Evolutionary conservation across 2,329 filamentous ascomycete genomes (phyloP).

Genomic region (Nemania sp.): DNA sequence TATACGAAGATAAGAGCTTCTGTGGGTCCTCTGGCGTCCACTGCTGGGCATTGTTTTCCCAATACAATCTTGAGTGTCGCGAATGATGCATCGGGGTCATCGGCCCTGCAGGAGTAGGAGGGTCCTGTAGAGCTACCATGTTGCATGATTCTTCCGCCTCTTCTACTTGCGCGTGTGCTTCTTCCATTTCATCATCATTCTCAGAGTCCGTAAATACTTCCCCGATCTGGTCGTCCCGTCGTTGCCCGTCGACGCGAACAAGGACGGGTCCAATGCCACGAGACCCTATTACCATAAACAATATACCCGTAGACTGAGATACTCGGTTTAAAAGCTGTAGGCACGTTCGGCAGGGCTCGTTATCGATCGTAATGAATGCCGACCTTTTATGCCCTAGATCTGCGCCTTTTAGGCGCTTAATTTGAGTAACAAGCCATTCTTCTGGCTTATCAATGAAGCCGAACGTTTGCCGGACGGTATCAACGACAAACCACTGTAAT

Average conservation of each 20-base stretch:
- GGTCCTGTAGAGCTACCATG: background rate
- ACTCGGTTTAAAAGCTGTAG: slow-evolving; percentile 41
- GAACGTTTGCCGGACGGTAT: background rate
- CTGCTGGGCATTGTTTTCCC: background rate
- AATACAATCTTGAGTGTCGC: background rate
- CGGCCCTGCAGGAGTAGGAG: background rate
- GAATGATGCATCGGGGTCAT: background rate
- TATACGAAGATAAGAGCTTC: slow-evolving; percentile 38
- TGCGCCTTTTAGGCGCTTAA: slow-evolving; percentile 28
- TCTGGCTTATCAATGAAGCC: background rate
- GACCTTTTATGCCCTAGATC: slow-evolving; percentile 28
- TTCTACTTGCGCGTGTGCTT: background rate
- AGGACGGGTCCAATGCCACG: slow-evolving; percentile 40
- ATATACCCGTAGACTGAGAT: slow-evolving; percentile 37
- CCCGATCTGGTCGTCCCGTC: slow-evolving; percentile 35
- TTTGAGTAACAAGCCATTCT: slow-evolving; percentile 27
- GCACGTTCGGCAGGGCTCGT: slow-evolving; percentile 42
- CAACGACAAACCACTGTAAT: slow-evolving; percentile 24
- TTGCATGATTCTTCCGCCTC: background rate
- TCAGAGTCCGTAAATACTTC: slow-evolving; percentile 40
- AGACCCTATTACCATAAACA: slow-evolving; percentile 34
- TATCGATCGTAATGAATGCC: slow-evolving; percentile 43
- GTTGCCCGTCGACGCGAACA: slow-evolving; percentile 32
- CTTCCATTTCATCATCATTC: slow-evolving; percentile 11
- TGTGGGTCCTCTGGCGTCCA: slow-evolving; percentile 35